phyloP scores from a whole-genome alignment of 352 stramenopile genomes.

The Phytophthora agathidicida region DNA sequence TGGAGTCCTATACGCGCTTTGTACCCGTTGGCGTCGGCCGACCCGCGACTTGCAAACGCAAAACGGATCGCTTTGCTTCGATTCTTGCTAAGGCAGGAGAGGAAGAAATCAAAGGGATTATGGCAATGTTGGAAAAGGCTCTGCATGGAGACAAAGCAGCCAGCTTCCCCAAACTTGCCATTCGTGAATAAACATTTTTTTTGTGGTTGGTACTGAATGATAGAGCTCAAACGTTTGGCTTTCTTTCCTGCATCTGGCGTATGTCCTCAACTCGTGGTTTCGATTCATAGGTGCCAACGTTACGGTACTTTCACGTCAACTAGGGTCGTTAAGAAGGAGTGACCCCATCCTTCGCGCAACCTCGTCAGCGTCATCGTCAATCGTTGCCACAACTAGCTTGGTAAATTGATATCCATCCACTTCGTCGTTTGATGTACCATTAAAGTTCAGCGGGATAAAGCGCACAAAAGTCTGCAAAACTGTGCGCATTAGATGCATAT shows the following conservation, averaged over 20 bases:
- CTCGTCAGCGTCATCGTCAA: slow-evolving; percentile 26
- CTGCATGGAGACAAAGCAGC: neutral
- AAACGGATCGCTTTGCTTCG: neutral
- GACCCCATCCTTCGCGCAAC: slow-evolving; percentile 34
- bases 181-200: neutral
- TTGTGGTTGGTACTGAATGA: too few relatives aligned
- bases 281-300: too few relatives aligned
- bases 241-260: too few relatives aligned
- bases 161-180: neutral
- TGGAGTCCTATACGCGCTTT: neutral
- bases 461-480: slow-evolving; percentile 32
- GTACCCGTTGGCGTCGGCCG: neutral
- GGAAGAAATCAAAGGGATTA: neutral
- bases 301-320: neutral
- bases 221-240: too few relatives aligned
- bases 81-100: neutral
- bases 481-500: slow-evolving; percentile 10
- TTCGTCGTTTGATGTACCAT: neutral
- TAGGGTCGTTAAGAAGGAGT: slow-evolving; percentile 16
- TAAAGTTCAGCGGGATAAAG: slow-evolving; percentile 21
- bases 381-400: slow-evolving; percentile 31
- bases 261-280: too few relatives aligned
- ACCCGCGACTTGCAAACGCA: neutral
- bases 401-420: slow-evolving; percentile 28
- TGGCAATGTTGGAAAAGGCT: neutral